A percentile compares a stretch with the other conserved stretches of the same genome.
phyloP scores from a whole-genome alignment of 2,329 filamentous ascomycete species.

The Calonectria honghensis region DNA sequence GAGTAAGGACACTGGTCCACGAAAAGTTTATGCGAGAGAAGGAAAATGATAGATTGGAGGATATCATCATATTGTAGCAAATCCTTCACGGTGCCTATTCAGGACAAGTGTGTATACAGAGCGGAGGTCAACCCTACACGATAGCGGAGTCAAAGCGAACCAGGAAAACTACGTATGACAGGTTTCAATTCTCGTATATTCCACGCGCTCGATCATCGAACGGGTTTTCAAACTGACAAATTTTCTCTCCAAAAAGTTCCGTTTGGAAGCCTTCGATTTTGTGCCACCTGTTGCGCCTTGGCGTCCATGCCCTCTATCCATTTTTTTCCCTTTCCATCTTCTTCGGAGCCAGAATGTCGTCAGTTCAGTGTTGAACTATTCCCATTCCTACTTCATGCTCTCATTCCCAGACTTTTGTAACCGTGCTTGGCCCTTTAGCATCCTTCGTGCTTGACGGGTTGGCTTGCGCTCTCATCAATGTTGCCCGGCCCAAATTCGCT shows the following conservation, averaged over 20 bases:
- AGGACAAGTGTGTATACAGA: too few species aligned
- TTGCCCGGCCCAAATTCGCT: slow-evolving; percentile 7
- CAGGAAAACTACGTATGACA: neutral
- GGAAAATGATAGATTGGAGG: too few species aligned
- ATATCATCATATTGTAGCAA: too few species aligned
- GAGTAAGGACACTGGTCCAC: too few species aligned
- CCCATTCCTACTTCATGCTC: neutral
- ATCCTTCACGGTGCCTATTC: too few species aligned
- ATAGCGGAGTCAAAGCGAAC: too few species aligned
- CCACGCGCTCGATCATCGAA: neutral
- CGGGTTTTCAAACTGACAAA: neutral
- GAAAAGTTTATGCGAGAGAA: too few species aligned
- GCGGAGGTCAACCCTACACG: neutral
- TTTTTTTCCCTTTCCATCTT: neutral
- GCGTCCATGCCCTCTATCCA: slow-evolving; percentile 5
- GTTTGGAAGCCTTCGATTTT: slow-evolving; percentile 2
- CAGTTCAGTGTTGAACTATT: neutral
- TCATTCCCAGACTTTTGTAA: neutral
- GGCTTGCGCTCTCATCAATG: neutral
- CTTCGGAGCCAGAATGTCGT: neutral
- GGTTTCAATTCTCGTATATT: neutral
- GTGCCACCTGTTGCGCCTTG: slow-evolving; percentile 17
- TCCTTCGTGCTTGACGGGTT: too few species aligned
- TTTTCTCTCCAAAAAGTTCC: neutral
- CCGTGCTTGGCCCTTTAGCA: neutral